Percentiles rank a stretch among this genome's conserved stretches.
These are phyloP conservation scores for Dendrobium chrysotoxum DNA, from an alignment of 106 monocot genomes.

Conservation along the genomic window DNA sequence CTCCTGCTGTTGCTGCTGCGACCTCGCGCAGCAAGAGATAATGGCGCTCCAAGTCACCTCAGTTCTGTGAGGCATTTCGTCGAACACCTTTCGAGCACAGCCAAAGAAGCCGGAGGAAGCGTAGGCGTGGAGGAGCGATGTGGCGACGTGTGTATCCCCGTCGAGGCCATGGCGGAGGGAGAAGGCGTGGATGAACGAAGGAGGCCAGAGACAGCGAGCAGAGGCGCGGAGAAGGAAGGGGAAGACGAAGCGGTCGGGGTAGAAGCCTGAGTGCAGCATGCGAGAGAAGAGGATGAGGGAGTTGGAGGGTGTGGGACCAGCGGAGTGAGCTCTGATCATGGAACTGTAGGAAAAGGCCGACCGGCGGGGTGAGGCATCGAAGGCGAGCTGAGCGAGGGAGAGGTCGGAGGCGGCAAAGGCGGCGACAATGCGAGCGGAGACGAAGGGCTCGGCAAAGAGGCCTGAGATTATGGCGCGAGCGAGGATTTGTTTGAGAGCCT, in stretches of 20 bases:
- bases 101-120: conserved; percentile 21
- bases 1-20: background rate
- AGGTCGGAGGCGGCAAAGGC: conserved; percentile 5
- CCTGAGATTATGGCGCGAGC: conserved; percentile 2
- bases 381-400: conserved; percentile 6
- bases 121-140: conserved; percentile 31
- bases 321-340: conserved; percentile 13
- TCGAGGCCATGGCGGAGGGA: conserved; percentile 3
- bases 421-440: conserved; percentile 6
- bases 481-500: background rate
- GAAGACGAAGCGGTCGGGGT: conserved; percentile 29
- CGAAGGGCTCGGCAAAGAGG: conserved; percentile 7
- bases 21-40: conserved; percentile 23
- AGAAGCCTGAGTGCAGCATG: conserved; percentile 23
- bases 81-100: conserved; percentile 27
- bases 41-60: conserved; percentile 40
- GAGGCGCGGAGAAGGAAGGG: conserved; percentile 29
- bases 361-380: conserved; percentile 2
- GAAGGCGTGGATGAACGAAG: conserved; percentile 1
- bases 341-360: conserved; percentile 2
- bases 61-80: conserved; percentile 21
- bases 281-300: conserved; percentile 5
- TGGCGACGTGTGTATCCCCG: conserved; percentile 23
- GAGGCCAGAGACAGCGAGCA: conserved; percentile 6
- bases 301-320: background rate